Conservation (phyloP, 805 yeast species). For the Metschnikowia borealis region DNA sequence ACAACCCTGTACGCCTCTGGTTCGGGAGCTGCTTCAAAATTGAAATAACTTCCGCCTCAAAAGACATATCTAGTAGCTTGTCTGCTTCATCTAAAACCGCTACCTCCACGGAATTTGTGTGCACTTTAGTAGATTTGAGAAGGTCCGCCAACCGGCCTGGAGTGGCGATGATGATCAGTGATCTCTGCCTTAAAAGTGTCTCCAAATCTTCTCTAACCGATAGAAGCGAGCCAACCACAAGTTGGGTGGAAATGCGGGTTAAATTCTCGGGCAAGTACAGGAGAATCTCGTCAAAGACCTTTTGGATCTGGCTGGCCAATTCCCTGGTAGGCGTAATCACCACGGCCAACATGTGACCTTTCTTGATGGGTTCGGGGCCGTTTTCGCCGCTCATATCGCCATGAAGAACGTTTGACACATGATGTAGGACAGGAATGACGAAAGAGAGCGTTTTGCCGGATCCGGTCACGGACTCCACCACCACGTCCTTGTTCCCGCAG, state of each 20-base stretch:
- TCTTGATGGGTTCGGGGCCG: constrained; percentile 34
- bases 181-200: constrained; percentile 46
- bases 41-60: constrained; percentile 60
- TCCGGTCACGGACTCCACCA: constrained; percentile 96
- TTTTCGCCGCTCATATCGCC: constrained; percentile 16
- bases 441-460: constrained; percentile 97
- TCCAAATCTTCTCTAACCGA: constrained; percentile 70
- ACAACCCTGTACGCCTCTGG: constrained; percentile 89
- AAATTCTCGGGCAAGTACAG: constrained; percentile 51
- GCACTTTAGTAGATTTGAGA: constrained; percentile 53
- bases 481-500: constrained; percentile 83
- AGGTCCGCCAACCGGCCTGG: constrained; percentile 88
- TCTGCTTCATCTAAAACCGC: constrained; percentile 93
- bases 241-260: constrained; percentile 48
- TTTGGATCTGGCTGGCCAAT: constrained; percentile 64
- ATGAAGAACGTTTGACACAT: constrained; percentile 39
- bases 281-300: constrained; percentile 59
- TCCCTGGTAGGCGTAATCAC: constrained; percentile 74
- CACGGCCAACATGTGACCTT: constrained; percentile 68
- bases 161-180: constrained; percentile 83
- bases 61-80: constrained; percentile 73
- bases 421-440: constrained; percentile 76
- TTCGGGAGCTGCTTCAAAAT: constrained; percentile 74
- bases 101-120: constrained; percentile 62
- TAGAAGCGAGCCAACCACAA: constrained; percentile 60